Evolutionary conservation across 371 early-diverging fungal genomes (phyloP), one percentile per base, ranked within the genome.

Genomic region (Rhizopus stolonifer): DNA sequence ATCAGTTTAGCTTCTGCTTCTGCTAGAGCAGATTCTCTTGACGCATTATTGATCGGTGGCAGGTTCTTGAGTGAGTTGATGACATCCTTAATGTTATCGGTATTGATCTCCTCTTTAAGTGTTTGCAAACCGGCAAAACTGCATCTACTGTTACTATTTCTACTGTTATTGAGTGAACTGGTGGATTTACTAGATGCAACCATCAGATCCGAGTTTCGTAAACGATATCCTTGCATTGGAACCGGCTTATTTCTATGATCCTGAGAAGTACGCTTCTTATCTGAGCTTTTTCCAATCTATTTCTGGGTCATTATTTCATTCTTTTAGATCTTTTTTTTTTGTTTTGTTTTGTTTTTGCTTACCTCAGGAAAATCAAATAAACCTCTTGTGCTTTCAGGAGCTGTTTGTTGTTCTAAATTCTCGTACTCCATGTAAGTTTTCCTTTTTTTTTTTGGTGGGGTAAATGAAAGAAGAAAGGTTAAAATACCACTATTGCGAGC

Each of bases 381-480:
- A 39, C 78, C 78, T 40, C 78, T 64, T 36, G 77, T 77, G 48
- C 74, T 74, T 58, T 78, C 78, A 18, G 78, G 78, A 33, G 78
- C 78, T 18, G 78, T 74, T 65, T 78, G 74, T n/a, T 78, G 74
- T 49, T 74, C n/a, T n/a, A n/a, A n/a, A n/a, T n/a, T n/a, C n/a
- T n/a, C n/a, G n/a, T n/a, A n/a, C n/a, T n/a, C 64, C 55, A 72
- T 68, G 60, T 44, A 58, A n/a, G n/a, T n/a, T n/a, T n/a, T n/a
- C n/a, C n/a, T n/a, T n/a, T n/a, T n/a, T n/a, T n/a, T n/a, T n/a
- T n/a, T n/a, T n/a, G n/a, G n/a, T n/a, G n/a, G n/a, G n/a, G n/a
- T n/a, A n/a, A n/a, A n/a, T n/a, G n/a, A n/a, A n/a, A n/a, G n/a
- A n/a, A n/a, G n/a, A n/a, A n/a, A n/a, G n/a, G n/a, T n/a, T n/a